phyloP scores from a whole-genome alignment of 805 yeast species.

The Candida vaughaniae region DNA sequence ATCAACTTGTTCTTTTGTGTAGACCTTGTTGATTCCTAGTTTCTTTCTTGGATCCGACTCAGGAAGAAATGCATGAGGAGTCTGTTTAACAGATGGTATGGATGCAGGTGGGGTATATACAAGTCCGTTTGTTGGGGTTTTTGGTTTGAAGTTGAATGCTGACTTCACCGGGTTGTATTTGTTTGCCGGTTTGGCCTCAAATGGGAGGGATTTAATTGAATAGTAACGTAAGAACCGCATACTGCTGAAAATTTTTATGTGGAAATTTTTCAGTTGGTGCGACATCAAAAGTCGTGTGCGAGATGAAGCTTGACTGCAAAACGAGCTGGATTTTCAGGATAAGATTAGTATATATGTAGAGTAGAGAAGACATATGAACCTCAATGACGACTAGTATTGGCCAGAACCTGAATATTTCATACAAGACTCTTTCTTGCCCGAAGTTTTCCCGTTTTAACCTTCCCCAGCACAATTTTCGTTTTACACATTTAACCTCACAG shows the following conservation, averaged over 20 bases:
- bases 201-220: conserved; percentile 22
- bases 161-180: conserved; percentile 62
- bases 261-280: conserved; percentile 5
- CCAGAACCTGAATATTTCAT: no score
- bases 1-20: conserved; percentile 31
- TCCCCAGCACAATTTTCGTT: no score
- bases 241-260: conserved; percentile 9
- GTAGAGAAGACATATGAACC: no score
- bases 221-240: conserved; percentile 10
- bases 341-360: no score
- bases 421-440: no score
- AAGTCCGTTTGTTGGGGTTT: conserved; percentile 54
- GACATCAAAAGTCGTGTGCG: conserved; percentile 7
- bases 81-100: conserved; percentile 48
- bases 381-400: no score
- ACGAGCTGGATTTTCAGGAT: no score
- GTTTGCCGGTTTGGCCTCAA: conserved; percentile 45
- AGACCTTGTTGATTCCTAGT: conserved; percentile 25
- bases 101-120: conserved; percentile 62
- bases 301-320: no score
- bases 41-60: conserved; percentile 54
- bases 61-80: conserved; percentile 74
- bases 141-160: conserved; percentile 60
- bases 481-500: no score
- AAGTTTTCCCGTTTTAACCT: no score